Percentiles rank a stretch among this genome's conserved stretches.
phyloP scores from a whole-genome alignment of 352 stramenopile genomes.

The Thalassiosira livingstoniorum region DNA sequence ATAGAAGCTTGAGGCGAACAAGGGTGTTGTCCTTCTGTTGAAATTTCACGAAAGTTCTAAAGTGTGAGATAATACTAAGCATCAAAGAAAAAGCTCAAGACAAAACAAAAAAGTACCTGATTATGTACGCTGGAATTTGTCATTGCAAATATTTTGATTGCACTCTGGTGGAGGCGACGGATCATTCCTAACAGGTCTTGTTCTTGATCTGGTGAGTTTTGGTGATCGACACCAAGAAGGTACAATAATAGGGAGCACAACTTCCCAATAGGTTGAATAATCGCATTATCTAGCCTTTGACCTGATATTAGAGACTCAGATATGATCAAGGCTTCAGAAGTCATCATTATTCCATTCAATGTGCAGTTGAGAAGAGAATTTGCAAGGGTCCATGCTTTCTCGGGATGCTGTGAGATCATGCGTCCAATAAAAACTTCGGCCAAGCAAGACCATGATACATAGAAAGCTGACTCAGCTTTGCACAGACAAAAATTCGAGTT shows the following conservation, averaged over 20 bases:
- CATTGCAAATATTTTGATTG: constrained; percentile 47
- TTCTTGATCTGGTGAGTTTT: background rate
- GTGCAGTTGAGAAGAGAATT: constrained; percentile 27
- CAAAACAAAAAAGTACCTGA: no score
- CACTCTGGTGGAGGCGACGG: constrained; percentile 38
- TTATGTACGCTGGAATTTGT: constrained; percentile 30
- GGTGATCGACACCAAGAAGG: constrained; percentile 22
- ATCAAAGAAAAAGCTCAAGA: background rate
- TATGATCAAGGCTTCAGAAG: constrained; percentile 47
- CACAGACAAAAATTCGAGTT: constrained; percentile 29
- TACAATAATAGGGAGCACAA: constrained; percentile 52
- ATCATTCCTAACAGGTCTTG: constrained; percentile 43
- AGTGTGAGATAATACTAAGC: no score
- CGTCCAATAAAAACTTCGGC: constrained; percentile 39
- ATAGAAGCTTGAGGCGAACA: constrained; percentile 43
- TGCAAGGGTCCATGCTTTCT: constrained; percentile 22
- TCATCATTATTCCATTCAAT: constrained; percentile 34
- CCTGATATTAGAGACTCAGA: constrained; percentile 46
- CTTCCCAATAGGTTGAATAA: constrained; percentile 40
- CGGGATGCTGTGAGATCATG: constrained; percentile 13
- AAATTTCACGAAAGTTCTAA: constrained; percentile 7
- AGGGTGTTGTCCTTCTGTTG: constrained; percentile 29
- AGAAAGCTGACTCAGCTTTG: constrained; percentile 34
- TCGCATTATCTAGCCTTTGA: constrained; percentile 25
- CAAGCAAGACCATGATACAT: constrained; percentile 37